Conservation (phyloP, 345 rosid genomes). For the Cardamine occulta region DNA sequence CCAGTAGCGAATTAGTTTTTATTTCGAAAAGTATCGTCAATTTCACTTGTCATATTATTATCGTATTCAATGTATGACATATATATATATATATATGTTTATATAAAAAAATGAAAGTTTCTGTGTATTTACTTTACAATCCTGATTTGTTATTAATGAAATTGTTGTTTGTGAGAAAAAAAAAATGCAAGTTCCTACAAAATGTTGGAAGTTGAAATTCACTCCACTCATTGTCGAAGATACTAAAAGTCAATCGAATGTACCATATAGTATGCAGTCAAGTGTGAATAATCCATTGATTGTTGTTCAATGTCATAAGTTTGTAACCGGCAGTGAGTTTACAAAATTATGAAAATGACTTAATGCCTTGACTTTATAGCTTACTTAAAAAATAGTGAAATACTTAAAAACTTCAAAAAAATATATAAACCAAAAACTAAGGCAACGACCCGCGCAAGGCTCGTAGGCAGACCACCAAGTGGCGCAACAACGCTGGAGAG, state of each 20-base stretch:
- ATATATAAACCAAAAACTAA: neutral
- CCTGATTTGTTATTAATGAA: no score
- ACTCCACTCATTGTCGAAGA: neutral
- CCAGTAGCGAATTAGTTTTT: no score
- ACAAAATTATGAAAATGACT: slow-evolving; percentile 6
- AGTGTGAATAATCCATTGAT: slow-evolving; percentile 11
- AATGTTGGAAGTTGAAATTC: neutral
- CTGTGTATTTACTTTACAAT: no score
- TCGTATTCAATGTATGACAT: no score
- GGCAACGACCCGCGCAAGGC: slow-evolving; percentile 21
- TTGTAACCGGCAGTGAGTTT: neutral
- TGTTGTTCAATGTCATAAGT: neutral
- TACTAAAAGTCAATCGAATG: neutral
- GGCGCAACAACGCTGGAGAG: no score
- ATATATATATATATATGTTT: no score
- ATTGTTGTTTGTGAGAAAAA: no score
- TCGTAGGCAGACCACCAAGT: slow-evolving; percentile 9
- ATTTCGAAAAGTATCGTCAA: no score
- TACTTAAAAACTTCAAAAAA: neutral
- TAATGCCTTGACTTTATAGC: slow-evolving; percentile 9
- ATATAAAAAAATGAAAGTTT: no score
- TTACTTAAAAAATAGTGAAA: neutral
- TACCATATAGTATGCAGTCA: neutral
- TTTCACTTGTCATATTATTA: no score
- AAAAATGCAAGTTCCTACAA: no score